phyloP scores from a whole-genome alignment of 1,139 yeast genomes.

The Taphrina sp. region DNA sequence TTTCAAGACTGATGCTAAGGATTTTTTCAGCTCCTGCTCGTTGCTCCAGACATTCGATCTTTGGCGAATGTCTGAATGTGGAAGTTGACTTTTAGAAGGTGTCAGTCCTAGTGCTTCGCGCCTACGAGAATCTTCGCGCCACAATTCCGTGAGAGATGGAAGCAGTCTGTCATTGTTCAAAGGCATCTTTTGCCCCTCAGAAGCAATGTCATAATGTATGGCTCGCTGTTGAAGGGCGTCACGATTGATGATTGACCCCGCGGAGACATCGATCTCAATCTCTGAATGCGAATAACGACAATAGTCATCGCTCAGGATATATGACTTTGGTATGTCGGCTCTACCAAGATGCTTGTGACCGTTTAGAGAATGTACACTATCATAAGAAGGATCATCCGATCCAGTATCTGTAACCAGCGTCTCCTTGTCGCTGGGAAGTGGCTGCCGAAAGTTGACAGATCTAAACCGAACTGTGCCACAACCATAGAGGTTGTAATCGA shows the following conservation, averaged over 20 bases:
- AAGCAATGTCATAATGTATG: conserved; percentile 52
- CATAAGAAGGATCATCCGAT: conserved; percentile 1
- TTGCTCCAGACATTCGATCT: conserved; percentile 30
- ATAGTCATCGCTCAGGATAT: conserved; percentile 39
- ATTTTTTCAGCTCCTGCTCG: conserved; percentile 18
- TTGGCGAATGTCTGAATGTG: conserved; percentile 27
- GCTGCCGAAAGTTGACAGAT: conserved; percentile 36
- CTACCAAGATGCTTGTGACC: conserved; percentile 7
- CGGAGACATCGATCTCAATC: conserved; percentile 67
- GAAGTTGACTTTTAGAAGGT: conserved; percentile 7
- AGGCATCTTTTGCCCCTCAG: conserved; percentile 43
- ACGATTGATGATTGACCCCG: conserved; percentile 61
- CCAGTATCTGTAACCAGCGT: neutral
- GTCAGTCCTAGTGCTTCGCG: conserved; percentile 44
- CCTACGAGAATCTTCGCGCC: conserved; percentile 61
- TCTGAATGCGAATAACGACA: conserved; percentile 61
- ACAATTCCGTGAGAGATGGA: conserved; percentile 59
- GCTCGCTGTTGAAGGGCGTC: conserved; percentile 49
- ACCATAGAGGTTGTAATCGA: conserved; percentile 81
- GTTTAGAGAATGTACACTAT: conserved; percentile 28
- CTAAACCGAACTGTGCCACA: conserved; percentile 67
- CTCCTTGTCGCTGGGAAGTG: conserved; percentile 34
- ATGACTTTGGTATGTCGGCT: conserved; percentile 28
- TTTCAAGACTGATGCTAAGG: conserved; percentile 12
- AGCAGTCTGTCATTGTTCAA: conserved; percentile 46